Conservation (phyloP, 768 basidiomycete genomes). For the Kockovaella imperatae region DNA sequence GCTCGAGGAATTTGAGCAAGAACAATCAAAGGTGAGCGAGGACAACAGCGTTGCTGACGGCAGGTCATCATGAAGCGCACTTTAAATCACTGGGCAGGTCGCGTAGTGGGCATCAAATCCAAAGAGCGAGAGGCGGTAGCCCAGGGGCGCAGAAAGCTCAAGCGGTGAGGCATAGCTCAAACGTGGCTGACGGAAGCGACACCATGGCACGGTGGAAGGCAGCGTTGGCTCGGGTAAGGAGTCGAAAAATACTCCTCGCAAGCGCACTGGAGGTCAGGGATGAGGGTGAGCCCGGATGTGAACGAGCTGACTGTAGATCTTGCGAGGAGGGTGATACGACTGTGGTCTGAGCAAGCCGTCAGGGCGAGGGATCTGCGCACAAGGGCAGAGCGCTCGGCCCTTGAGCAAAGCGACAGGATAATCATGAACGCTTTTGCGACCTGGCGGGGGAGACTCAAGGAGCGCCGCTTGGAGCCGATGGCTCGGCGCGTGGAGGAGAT, state of each 20-base stretch:
- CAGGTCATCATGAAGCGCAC: too few species aligned
- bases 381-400: not conserved
- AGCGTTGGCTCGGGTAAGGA: not conserved
- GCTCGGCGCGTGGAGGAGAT: slow-evolving; percentile 24
- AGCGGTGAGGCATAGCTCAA: slow-evolving; percentile 4
- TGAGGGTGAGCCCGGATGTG: slow-evolving; percentile 8
- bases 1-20: slow-evolving; percentile 1
- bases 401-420: slow-evolving; percentile 2
- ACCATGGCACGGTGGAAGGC: slow-evolving; percentile 12
- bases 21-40: slow-evolving; percentile 11
- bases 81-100: slow-evolving; percentile 23
- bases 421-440: slow-evolving; percentile 3
- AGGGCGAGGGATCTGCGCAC: not conserved
- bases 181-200: slow-evolving; percentile 1
- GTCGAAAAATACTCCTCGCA: slow-evolving; percentile 4
- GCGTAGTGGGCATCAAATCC: slow-evolving; percentile 31
- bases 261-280: slow-evolving; percentile 8
- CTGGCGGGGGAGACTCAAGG: slow-evolving; percentile 14
- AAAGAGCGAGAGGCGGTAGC: slow-evolving; percentile 26
- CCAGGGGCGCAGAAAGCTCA: slow-evolving; percentile 5
- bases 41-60: too few species aligned
- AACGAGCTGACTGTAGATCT: not conserved
- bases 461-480: slow-evolving; percentile 16
- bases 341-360: not conserved
- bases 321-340: not conserved